phyloP scores from a whole-genome alignment of 352 stramenopile species.

The Pythium rhizo-oryzae region DNA sequence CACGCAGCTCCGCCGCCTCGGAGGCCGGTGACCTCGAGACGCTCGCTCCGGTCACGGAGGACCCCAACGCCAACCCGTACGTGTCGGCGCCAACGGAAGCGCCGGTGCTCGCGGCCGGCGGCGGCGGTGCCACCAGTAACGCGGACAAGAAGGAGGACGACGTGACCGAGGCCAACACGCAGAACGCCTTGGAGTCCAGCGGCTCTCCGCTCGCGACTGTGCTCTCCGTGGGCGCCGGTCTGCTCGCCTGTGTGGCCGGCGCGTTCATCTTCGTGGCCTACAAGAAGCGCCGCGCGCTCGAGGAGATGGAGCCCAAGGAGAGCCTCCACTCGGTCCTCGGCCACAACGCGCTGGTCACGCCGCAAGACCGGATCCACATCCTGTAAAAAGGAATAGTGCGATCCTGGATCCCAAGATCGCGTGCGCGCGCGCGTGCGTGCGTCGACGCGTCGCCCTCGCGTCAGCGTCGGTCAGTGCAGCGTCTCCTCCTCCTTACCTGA shows the following conservation, averaged over 20 bases:
- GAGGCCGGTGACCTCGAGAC: conserved; percentile 1
- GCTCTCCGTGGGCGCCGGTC: conserved; percentile 19
- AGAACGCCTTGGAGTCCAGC: background rate
- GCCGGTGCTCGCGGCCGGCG: background rate
- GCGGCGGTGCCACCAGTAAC: background rate
- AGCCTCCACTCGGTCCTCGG: background rate
- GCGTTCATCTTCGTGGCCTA: conserved; percentile 23
- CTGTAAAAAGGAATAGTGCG: conserved; percentile 1
- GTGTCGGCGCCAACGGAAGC: conserved; percentile 11
- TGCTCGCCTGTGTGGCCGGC: conserved; percentile 14
- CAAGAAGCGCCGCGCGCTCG: conserved; percentile 23
- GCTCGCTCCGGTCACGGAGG: background rate
- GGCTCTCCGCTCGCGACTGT: conserved; percentile 13
- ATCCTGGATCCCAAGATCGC: background rate
- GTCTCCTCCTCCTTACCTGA: background rate
- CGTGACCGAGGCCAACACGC: conserved; percentile 17
- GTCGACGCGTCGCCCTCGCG: background rate
- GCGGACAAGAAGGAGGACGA: conserved; percentile 5
- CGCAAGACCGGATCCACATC: conserved; percentile 16
- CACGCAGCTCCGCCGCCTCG: background rate
- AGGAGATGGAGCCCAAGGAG: conserved; percentile 23
- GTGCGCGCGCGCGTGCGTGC: background rate
- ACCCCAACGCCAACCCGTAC: conserved; percentile 8
- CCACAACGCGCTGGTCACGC: conserved; percentile 21
- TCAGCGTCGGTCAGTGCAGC: background rate